Conservation (phyloP, 140 eudicot genomes). For the Ambrosia hybrid region DNA sequence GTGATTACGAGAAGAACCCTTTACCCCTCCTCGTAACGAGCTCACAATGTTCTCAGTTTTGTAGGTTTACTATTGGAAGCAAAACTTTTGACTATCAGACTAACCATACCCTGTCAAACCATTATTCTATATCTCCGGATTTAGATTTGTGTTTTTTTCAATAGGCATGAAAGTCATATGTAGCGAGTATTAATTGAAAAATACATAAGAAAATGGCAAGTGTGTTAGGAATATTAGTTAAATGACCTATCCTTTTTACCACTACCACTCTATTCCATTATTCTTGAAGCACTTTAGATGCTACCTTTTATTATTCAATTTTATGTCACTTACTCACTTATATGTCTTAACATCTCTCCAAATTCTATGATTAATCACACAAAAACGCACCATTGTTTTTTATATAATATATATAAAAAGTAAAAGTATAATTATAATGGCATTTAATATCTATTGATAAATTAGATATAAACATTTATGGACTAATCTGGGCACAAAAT, state of each 20-base stretch:
- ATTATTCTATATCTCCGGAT: too few relatives aligned
- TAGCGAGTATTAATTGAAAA: constrained; percentile 1
- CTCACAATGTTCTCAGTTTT: too few relatives aligned
- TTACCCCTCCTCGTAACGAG: too few relatives aligned
- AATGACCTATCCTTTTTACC: constrained; percentile 35
- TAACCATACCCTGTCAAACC: too few relatives aligned
- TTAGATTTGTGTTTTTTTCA: too few relatives aligned
- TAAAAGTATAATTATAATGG: background rate
- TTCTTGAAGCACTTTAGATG: constrained; percentile 35
- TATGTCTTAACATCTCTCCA: constrained; percentile 16
- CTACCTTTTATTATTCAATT: constrained; percentile 17
- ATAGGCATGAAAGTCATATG: background rate
- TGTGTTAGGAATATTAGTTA: constrained; percentile 42
- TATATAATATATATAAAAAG: background rate
- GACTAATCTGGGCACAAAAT: too few relatives aligned
- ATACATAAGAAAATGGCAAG: constrained; percentile 18
- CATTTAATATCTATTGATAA: background rate
- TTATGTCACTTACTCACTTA: constrained; percentile 16
- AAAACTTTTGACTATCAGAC: too few relatives aligned
- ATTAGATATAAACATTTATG: too few relatives aligned
- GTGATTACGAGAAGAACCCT: too few relatives aligned
- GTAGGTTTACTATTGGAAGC: too few relatives aligned
- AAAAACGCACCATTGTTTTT: constrained; percentile 1
- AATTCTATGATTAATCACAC: constrained; percentile 18
- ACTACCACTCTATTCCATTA: constrained; percentile 33